Conservation (phyloP, 106 monocot genomes). For the Iris macrosiphon region DNA sequence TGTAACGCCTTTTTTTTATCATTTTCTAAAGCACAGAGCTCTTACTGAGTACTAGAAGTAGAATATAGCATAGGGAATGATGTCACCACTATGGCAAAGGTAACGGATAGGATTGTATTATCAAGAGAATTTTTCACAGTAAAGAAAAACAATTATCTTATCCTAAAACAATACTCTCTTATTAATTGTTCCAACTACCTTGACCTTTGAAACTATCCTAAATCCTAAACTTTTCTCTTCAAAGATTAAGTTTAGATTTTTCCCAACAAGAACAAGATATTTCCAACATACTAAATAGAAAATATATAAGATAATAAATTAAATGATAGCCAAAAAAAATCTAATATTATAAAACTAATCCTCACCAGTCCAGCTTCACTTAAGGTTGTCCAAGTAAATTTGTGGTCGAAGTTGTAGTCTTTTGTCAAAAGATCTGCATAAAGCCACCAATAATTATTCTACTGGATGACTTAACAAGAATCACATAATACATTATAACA, state of each 20-base stretch:
- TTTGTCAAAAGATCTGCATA: slow-evolving; percentile 75
- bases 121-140: too few species aligned
- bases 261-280: not conserved
- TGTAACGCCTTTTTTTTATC: too few species aligned
- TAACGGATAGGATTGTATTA: too few species aligned
- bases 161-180: too few species aligned
- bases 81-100: too few species aligned
- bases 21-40: too few species aligned
- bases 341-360: slow-evolving; percentile 2
- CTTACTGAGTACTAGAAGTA: too few species aligned
- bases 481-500: not conserved
- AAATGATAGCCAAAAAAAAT: not conserved
- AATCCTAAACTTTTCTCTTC: too few species aligned
- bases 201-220: too few species aligned
- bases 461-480: slow-evolving; percentile 1
- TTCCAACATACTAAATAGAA: not conserved
- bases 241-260: not conserved
- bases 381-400: slow-evolving; percentile 33
- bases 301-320: not conserved
- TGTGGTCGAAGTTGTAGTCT: slow-evolving; percentile 71
- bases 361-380: slow-evolving; percentile 51
- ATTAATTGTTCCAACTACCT: not conserved
- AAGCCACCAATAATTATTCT: not conserved
- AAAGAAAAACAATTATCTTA: too few species aligned
- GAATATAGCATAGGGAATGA: too few species aligned